Evolutionary conservation across 495 filamentous ascomycete species (phyloP).

Genomic region (Tuber indicum): DNA sequence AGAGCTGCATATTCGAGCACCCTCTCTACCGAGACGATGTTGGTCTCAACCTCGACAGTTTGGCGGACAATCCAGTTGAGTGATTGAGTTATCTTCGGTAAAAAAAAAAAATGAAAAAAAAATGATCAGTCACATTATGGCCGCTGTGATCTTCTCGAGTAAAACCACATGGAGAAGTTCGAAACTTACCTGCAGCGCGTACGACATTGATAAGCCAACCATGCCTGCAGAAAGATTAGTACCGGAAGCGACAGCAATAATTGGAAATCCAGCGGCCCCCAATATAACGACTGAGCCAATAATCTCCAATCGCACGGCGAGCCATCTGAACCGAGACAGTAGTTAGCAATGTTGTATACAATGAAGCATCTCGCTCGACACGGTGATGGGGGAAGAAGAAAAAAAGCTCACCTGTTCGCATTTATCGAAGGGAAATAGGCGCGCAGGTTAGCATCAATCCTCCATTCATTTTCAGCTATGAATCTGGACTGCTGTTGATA

Average conservation of each 20-base stretch:
- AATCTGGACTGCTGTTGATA: slow-evolving; percentile 86
- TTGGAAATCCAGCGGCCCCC: slow-evolving; percentile 71
- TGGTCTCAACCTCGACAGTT: slow-evolving; percentile 98
- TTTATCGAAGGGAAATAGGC: slow-evolving; percentile 96
- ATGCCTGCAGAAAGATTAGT: slow-evolving; percentile 63
- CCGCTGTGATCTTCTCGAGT: slow-evolving; percentile 8
- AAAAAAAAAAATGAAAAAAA: slow-evolving; percentile 16
- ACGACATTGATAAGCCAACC: slow-evolving; percentile 94
- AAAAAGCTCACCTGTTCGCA: slow-evolving; percentile 56
- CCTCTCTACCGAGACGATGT: slow-evolving; percentile 97
- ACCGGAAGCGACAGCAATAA: slow-evolving; percentile 70
- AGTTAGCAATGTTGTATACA: slow-evolving; percentile 25
- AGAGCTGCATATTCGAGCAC: slow-evolving; percentile 92
- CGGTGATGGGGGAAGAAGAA: slow-evolving; percentile 9
- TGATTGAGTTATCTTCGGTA: slow-evolving; percentile 76
- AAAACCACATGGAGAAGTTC: slow-evolving; percentile 18
- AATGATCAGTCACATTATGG: slow-evolving; percentile 31
- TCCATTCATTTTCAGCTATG: slow-evolving; percentile 91
- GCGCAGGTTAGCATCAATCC: slow-evolving; percentile 88
- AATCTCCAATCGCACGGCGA: slow-evolving; percentile 92
- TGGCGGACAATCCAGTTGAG: slow-evolving; percentile 99
- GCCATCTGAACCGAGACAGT: slow-evolving; percentile 57
- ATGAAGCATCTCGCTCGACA: slow-evolving; percentile 6
- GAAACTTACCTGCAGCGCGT: slow-evolving; percentile 60
- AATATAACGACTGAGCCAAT: slow-evolving; percentile 93